Conservation (phyloP, 352 stramenopile genomes). For the Pythium aristosporum region DNA sequence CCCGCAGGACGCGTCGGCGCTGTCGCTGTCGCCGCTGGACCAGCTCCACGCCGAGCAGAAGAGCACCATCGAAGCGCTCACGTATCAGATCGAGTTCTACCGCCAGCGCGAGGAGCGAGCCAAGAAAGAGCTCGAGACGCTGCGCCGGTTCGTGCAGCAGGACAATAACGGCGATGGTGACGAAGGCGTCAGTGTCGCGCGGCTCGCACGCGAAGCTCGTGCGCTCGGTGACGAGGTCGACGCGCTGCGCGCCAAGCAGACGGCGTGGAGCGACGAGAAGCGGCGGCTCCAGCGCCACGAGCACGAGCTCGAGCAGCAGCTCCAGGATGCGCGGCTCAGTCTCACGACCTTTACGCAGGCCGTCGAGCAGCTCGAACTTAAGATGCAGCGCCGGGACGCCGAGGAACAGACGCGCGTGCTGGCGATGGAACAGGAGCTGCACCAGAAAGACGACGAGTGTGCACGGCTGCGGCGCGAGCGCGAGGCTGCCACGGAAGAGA, state of each 20-base stretch:
- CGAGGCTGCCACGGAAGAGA: slow-evolving; percentile 16
- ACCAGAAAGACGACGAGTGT: slow-evolving; percentile 42
- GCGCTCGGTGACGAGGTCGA: slow-evolving; percentile 62
- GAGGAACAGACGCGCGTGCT: slow-evolving; percentile 57
- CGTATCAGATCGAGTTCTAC: slow-evolving; percentile 78
- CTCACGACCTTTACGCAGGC: slow-evolving; percentile 63
- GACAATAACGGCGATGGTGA: slow-evolving; percentile 23
- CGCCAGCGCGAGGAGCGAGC: slow-evolving; percentile 68
- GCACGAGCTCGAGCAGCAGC: slow-evolving; percentile 52
- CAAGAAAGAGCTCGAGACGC: slow-evolving; percentile 60
- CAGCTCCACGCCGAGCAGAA: slow-evolving; percentile 80
- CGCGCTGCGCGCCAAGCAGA: slow-evolving; percentile 37
- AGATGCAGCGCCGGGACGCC: slow-evolving; percentile 70
- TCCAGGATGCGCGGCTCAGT: slow-evolving; percentile 54
- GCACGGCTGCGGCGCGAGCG: slow-evolving; percentile 32
- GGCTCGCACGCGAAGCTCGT: slow-evolving; percentile 57
- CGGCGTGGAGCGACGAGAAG: slow-evolving; percentile 42
- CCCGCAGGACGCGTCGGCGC: slow-evolving; percentile 31
- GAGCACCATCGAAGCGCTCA: slow-evolving; percentile 78
- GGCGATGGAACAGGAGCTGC: slow-evolving; percentile 51
- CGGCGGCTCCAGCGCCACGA: slow-evolving; percentile 42
- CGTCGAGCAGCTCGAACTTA: slow-evolving; percentile 76
- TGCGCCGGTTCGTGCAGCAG: slow-evolving; percentile 31
- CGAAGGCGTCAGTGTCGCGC: slow-evolving; percentile 30
- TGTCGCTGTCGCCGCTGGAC: slow-evolving; percentile 48